Evolutionary conservation across 805 yeast species (phyloP).

Genomic region (Saccharomyces paradoxus): DNA sequence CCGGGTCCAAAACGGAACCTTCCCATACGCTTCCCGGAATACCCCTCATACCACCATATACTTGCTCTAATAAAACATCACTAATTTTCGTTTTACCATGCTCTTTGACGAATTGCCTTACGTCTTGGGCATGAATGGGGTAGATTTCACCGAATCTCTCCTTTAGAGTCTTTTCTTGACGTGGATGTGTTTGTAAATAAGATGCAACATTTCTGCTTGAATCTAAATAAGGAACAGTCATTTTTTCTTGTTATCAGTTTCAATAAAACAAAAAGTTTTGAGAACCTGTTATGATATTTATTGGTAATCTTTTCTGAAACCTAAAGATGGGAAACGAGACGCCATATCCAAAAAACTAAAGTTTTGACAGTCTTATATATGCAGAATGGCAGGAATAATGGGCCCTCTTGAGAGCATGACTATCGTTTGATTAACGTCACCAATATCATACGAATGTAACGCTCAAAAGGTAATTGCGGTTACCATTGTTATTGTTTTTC

Average conservation of each 20-base stretch:
- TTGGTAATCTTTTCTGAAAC: background rate
- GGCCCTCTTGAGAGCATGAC: background rate
- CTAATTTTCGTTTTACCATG: constrained; percentile 72
- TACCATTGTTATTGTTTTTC: background rate
- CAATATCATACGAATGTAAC: background rate
- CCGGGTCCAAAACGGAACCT: constrained; percentile 78
- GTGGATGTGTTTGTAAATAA: constrained; percentile 5
- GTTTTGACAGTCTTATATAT: background rate
- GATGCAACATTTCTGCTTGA: background rate
- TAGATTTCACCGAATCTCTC: constrained; percentile 88
- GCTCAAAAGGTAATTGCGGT: background rate
- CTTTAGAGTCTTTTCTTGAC: constrained; percentile 57
- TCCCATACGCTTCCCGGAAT: constrained; percentile 82
- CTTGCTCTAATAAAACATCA: constrained; percentile 68
- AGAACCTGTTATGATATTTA: background rate
- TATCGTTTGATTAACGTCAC: background rate
- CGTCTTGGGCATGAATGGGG: constrained; percentile 87
- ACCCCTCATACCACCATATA: constrained; percentile 90
- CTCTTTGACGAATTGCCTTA: constrained; percentile 73
- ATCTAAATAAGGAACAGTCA: background rate
- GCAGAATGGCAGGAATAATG: background rate
- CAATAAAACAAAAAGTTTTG: background rate
- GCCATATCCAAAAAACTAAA: background rate
- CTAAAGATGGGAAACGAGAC: background rate
- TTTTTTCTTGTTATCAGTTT: background rate